Base-by-base conservation (phyloP, 345 rosid species). In the Cochlearia excelsa region DNA sequence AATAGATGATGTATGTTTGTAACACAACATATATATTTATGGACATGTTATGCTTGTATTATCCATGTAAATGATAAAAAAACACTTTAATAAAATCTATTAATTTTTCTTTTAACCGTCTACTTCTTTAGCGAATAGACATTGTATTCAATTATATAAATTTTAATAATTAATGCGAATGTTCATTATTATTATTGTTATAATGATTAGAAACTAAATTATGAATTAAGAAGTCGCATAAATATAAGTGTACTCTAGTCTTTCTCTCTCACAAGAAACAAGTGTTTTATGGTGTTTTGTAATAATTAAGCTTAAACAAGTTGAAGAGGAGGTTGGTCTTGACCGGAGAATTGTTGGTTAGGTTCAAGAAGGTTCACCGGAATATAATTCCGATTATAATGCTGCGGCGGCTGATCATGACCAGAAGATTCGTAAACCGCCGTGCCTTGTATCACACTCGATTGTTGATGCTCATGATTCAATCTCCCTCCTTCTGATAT, bases 321-420 rank as follows among this genome's bases (percentile, higher is more conserved):
- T 31, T 71, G 75, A 52, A 71, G 97, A 64, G 91, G 75, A 40
- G 81, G 78, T 44, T 77, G 81, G 51, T 82, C 87, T 11, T 74
- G 71, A 40, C 64, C 75, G 54, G 88, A 72, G 77, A 80, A 88
- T 4, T 81, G 88, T 58, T 74, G 78, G 75, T 71, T 84, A 28
- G 83, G 81, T 52, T 88, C 84, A 44, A 84, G 68, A 75, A 82
- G 71, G 56, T 77, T 83, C n/a, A 85, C 87, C 2, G 86, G 77
- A 30, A 86, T 73, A 69, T 75, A 88, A 67, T 70, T 80, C 8
- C 83, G 76, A 38, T 81, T 85, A 51, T 76, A 85, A 34, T 71
- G 67, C 52, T 79, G 86, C 9, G 72, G 51, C 54, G 72, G 51
- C 54, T 78, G 86, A 28, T 68, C 61, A 61, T 49, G 63, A 35